Evolutionary conservation across 1,139 yeast species (phyloP), one percentile per base, ranked within the genome.

Genomic region (Blastobotrys arbuscula): DNA sequence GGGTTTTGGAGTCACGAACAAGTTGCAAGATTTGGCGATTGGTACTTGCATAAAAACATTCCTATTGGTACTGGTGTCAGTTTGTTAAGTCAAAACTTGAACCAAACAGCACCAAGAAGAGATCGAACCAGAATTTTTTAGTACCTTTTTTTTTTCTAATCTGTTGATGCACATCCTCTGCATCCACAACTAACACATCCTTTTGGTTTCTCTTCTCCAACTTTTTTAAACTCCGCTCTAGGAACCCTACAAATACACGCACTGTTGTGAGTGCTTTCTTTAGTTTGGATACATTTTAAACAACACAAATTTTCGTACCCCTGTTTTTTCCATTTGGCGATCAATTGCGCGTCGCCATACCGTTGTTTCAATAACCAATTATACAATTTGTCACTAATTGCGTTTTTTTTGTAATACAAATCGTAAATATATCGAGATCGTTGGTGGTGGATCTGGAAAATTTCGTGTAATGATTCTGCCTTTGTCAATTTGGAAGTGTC

Each of bases 231-330:
- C 41, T 63, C 74, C 2, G 76, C 74, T 56, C 81, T 76, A 1
- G 97, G 96, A 1, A 89, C 96, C 49, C 97, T 71, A 60, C 97
- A 89, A 19, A 89, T 79, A 67, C 97, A 89, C 0, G 90, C 75
- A 5, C 79, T 76, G 10, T 81, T 82, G 55, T 82, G 83, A 57
- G 77, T 78, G 43, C 75, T 79, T 54, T 83, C 87, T 37, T 66
- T 69, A n/a, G 75, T 72, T 58, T 81, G 80, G 37, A 89, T 86
- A 62, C 97, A 89, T 55, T 78, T 76, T 53, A 89, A 66, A 62
- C 97, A 89, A 61, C 97, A 89, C 48, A 89, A 69, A 52, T 83
- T 78, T 62, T 89, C 97, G 65, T 89, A 89, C 8, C 97, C 97
- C 61, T 79, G 82, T 61, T 86, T 88, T 65, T 82, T 82, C 97